Percentiles rank a stretch among this genome's conserved stretches.
Conservation (phyloP, 495 filamentous ascomycete species). For the Lophiotrema nucula region DNA sequence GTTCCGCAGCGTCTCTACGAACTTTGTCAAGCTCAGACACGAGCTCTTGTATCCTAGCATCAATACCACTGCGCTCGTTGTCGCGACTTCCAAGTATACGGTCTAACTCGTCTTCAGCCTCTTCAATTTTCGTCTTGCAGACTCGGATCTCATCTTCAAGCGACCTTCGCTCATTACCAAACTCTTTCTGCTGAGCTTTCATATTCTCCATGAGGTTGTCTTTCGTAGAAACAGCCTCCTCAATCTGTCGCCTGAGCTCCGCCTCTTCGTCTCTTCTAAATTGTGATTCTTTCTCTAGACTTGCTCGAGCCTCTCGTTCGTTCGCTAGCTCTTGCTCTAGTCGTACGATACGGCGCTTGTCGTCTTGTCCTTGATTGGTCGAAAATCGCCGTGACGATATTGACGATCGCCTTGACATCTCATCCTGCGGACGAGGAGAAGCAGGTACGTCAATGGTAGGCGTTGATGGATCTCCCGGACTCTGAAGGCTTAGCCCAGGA, state of each 20-base stretch:
- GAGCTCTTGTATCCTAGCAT: slow-evolving; percentile 66
- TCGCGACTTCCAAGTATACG: slow-evolving; percentile 77
- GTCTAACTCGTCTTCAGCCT: slow-evolving; percentile 87
- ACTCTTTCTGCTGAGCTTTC: slow-evolving; percentile 85
- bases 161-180: slow-evolving; percentile 75
- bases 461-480: slow-evolving; percentile 45
- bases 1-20: slow-evolving; percentile 55
- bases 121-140: slow-evolving; percentile 73
- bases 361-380: slow-evolving; percentile 61
- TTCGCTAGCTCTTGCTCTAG: slow-evolving; percentile 75
- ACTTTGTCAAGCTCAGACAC: slow-evolving; percentile 67
- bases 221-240: slow-evolving; percentile 87
- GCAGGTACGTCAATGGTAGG: slow-evolving; percentile 38
- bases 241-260: slow-evolving; percentile 65
- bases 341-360: slow-evolving; percentile 67
- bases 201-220: slow-evolving; percentile 92
- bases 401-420: slow-evolving; percentile 60
- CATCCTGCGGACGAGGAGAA: slow-evolving; percentile 48
- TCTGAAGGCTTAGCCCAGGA: slow-evolving; percentile 36
- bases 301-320: slow-evolving; percentile 54
- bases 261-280: slow-evolving; percentile 58
- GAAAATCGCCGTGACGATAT: slow-evolving; percentile 66
- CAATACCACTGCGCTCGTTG: slow-evolving; percentile 66
- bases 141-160: slow-evolving; percentile 75
- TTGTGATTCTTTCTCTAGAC: slow-evolving; percentile 59